Conservation (phyloP, 2,329 filamentous ascomycete species). For the Penicillium griseofulvum region DNA sequence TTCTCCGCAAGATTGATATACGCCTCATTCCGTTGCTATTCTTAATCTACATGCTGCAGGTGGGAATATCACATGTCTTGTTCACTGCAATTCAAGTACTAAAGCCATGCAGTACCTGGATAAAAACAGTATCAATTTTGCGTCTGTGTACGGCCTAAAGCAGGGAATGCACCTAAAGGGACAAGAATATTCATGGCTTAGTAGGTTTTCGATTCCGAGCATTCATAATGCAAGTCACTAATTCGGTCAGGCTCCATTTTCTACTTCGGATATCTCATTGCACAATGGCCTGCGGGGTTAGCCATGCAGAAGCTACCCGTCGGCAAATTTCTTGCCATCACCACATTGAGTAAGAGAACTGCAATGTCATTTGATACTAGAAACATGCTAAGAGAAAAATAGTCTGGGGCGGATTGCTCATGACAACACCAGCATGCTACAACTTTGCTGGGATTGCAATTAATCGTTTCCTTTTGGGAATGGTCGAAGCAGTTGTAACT, state of each 20-base stretch:
- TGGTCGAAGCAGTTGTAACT: slow-evolving; percentile 50
- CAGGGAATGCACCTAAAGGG: slow-evolving; percentile 25
- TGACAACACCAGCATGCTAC: slow-evolving; percentile 44
- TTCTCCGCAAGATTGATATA: slow-evolving; percentile 57
- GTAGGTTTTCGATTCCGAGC: slow-evolving; percentile 3
- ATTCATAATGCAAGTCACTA: neutral
- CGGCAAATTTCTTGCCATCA: slow-evolving; percentile 45
- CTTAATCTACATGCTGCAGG: slow-evolving; percentile 59
- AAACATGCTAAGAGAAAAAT: neutral
- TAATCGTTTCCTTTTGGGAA: slow-evolving; percentile 48
- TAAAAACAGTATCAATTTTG: slow-evolving; percentile 53
- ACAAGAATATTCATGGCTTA: slow-evolving; percentile 29
- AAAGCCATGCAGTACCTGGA: slow-evolving; percentile 44
- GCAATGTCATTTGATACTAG: neutral
- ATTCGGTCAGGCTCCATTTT: slow-evolving; percentile 43
- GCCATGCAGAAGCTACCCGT: slow-evolving; percentile 48
- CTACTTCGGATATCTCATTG: slow-evolving; percentile 51
- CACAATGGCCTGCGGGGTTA: slow-evolving; percentile 47
- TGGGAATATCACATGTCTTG: slow-evolving; percentile 29
- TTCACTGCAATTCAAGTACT: neutral
- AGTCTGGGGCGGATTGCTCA: slow-evolving; percentile 47
- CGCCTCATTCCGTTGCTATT: slow-evolving; percentile 57
- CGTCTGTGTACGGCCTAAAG: slow-evolving; percentile 33
- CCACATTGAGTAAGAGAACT: slow-evolving; percentile 33
- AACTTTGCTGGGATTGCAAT: slow-evolving; percentile 47